Conservation (phyloP, 164 flowering plant genomes). For the Pachysandra terminalis region DNA sequence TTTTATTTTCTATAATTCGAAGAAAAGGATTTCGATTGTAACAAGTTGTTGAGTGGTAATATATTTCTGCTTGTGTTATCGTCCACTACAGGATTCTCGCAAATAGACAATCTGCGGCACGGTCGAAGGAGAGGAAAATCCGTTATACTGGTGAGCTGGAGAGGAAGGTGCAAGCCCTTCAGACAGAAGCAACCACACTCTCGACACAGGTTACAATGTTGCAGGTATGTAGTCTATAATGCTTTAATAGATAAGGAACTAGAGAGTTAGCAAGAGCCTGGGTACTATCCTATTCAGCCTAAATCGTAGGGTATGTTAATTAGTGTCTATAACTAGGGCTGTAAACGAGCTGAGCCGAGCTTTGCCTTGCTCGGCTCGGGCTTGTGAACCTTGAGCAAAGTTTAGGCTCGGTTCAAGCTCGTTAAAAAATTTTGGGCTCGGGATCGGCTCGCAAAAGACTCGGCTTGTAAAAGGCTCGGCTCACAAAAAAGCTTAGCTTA, state of each 20-base stretch:
- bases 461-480: no score
- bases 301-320: no score
- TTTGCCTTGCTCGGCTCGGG: no score
- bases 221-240: slow-evolving; percentile 49
- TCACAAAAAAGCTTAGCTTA: no score
- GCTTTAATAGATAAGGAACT: background rate
- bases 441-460: no score
- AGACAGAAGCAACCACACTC: slow-evolving; percentile 77
- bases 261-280: background rate
- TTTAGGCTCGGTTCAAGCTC: no score
- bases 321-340: no score
- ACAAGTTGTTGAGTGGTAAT: background rate
- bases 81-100: slow-evolving; percentile 70
- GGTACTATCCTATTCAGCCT: no score
- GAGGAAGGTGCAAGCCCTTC: slow-evolving; percentile 85
- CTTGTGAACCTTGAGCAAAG: no score
- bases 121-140: slow-evolving; percentile 87
- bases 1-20: no score
- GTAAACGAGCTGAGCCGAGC: no score
- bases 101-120: slow-evolving; percentile 92
- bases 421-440: no score
- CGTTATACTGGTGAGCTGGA: slow-evolving; percentile 77
- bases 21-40: background rate
- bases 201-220: slow-evolving; percentile 82
- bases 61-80: background rate